Percentiles rank a stretch among this genome's conserved stretches.
phyloP scores from a whole-genome alignment of 495 filamentous ascomycete genomes.

The Neurospora tetrasperma region DNA sequence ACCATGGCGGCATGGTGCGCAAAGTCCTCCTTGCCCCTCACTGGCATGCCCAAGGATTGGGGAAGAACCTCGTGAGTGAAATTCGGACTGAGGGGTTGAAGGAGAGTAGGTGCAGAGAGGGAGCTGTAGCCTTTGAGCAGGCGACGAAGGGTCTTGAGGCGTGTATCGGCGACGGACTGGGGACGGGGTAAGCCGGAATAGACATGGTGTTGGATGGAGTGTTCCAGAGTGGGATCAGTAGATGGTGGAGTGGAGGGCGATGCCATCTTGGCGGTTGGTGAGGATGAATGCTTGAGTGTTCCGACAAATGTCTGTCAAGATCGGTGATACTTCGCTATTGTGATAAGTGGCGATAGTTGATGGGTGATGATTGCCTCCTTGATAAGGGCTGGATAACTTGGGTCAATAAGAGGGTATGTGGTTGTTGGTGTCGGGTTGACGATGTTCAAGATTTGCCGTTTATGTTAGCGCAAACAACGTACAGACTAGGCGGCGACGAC shows the following conservation, averaged over 20 bases:
- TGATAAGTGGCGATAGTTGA: not conserved
- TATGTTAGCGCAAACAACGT: not conserved
- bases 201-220: not conserved
- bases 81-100: constrained; percentile 17
- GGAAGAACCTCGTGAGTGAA: constrained; percentile 32
- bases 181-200: not conserved
- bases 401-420: not conserved
- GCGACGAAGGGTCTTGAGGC: constrained; percentile 16
- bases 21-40: constrained; percentile 24
- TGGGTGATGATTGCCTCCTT: not conserved
- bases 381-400: not conserved
- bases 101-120: constrained; percentile 23
- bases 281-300: not conserved
- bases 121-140: constrained; percentile 28
- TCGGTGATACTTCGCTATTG: not conserved
- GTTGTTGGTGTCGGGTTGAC: not conserved
- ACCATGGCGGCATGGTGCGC: constrained; percentile 24
- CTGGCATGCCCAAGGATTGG: constrained; percentile 24
- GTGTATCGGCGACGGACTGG: not conserved
- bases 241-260: not conserved
- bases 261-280: not conserved
- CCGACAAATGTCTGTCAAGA: no score
- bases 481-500: not conserved
- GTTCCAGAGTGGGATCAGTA: not conserved
- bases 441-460: not conserved